Conservation (phyloP, 805 yeast genomes). For the Pichia scutulata region DNA sequence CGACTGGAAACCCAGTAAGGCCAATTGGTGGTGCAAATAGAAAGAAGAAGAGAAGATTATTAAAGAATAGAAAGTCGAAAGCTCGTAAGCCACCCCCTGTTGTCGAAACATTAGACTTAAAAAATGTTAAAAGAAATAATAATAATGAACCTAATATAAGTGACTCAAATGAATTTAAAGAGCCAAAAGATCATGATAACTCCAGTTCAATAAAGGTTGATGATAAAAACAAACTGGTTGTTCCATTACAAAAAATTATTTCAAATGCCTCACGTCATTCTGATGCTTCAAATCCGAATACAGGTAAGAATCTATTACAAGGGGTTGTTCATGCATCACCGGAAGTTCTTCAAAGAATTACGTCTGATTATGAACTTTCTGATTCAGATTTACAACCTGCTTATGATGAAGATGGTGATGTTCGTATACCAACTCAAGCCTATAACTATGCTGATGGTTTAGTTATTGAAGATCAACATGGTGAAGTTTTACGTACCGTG, state of each 20-base stretch:
- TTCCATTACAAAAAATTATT: conserved; percentile 6
- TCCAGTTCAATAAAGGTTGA: not conserved
- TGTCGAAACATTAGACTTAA: conserved; percentile 17
- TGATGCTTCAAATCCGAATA: conserved; percentile 1
- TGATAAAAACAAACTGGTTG: not conserved
- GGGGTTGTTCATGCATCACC: conserved; percentile 11
- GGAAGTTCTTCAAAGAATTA: conserved; percentile 12
- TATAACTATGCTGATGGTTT: conserved; percentile 65
- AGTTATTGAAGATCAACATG: conserved; percentile 75
- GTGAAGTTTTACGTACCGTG: conserved; percentile 66
- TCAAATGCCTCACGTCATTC: conserved; percentile 13
- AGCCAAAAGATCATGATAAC: not conserved
- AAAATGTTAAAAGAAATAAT: conserved; percentile 7
- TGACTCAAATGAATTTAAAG: not conserved
- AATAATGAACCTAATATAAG: not conserved
- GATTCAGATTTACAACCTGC: conserved; percentile 24
- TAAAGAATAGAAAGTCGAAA: conserved; percentile 21
- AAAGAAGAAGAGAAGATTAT: conserved; percentile 42
- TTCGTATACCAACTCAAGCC: conserved; percentile 33
- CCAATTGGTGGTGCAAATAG: conserved; percentile 73
- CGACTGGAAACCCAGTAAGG: conserved; percentile 40
- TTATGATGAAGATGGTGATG: conserved; percentile 29
- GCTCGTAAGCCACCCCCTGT: conserved; percentile 24
- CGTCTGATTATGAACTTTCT: conserved; percentile 14
- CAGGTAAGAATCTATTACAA: not conserved